phyloP scores from a whole-genome alignment of 75 land plant species.

The Pseudotsuga menziesii region DNA sequence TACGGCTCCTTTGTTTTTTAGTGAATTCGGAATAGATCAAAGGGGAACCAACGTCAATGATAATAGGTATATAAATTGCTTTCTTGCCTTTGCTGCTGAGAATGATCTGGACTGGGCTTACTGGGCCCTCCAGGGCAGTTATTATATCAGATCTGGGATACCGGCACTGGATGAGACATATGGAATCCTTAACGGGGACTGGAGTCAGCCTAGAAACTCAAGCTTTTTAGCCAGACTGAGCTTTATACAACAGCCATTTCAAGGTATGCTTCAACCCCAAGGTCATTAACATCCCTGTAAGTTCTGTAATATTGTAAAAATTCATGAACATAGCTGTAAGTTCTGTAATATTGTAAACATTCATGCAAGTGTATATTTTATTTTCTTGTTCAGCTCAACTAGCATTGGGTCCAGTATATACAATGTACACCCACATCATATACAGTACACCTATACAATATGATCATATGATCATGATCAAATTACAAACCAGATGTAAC shows the following conservation, averaged over 20 bases:
- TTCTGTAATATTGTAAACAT: too few species aligned
- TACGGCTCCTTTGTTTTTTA: conserved; percentile 51
- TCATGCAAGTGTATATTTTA: too few species aligned
- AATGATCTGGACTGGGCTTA: conserved; percentile 77
- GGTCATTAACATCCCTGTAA: too few species aligned
- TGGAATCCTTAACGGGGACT: conserved; percentile 45
- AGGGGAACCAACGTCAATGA: conserved; percentile 51
- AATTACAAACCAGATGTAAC: too few species aligned
- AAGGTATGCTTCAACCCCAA: conserved; percentile 17
- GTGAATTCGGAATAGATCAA: conserved; percentile 72
- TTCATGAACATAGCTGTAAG: too few species aligned
- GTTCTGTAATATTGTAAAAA: too few species aligned
- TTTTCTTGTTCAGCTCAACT: too few species aligned
- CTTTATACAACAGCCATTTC: conserved; percentile 53
- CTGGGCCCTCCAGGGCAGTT: conserved; percentile 80
- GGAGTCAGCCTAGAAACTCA: conserved; percentile 51
- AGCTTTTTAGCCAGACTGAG: conserved; percentile 32
- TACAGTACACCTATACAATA: too few species aligned
- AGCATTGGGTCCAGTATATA: too few species aligned
- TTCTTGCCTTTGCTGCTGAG: conserved; percentile 45
- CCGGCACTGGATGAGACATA: conserved; percentile 59
- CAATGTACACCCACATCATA: too few species aligned
- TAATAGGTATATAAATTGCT: conserved; percentile 63
- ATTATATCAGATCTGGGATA: conserved; percentile 56
- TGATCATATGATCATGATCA: too few species aligned